These are phyloP conservation scores for Candida peoriensis DNA, from an alignment of 805 yeast species.

Conservation along the genomic window DNA sequence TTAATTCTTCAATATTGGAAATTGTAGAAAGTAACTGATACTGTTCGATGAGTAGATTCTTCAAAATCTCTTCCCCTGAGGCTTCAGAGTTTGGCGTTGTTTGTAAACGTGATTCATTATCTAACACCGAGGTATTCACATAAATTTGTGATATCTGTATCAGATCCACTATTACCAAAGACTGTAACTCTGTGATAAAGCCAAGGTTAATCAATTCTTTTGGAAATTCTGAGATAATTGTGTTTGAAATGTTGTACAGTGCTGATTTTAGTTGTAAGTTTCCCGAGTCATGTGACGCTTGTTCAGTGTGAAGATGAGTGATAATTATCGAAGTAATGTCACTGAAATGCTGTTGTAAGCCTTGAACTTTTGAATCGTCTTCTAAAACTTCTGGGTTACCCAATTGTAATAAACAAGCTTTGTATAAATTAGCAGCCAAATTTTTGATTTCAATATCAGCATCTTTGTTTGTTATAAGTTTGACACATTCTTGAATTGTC, in stretches of 20 bases:
- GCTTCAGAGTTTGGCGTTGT: conserved; percentile 14
- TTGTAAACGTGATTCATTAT: conserved; percentile 5
- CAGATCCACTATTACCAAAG: conserved; percentile 11
- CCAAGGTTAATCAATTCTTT: conserved; percentile 14
- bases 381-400: conserved; percentile 44
- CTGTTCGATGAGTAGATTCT: conserved; percentile 27
- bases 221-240: conserved; percentile 21
- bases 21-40: conserved; percentile 28
- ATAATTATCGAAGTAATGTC: conserved; percentile 12
- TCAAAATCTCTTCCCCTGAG: conserved; percentile 11
- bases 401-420: conserved; percentile 47
- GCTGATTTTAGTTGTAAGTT: conserved; percentile 13
- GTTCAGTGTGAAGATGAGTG: conserved; percentile 9
- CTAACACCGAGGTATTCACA: conserved; percentile 10
- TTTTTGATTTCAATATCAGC: conserved; percentile 36
- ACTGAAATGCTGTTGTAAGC: conserved; percentile 17
- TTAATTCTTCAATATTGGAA: neutral
- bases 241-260: conserved; percentile 13
- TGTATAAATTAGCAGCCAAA: conserved; percentile 46
- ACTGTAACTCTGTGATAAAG: conserved; percentile 6
- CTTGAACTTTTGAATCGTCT: conserved; percentile 30
- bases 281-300: conserved; percentile 6
- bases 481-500: conserved; percentile 46
- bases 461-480: conserved; percentile 30
- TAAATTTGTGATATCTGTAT: conserved; percentile 9